These are phyloP conservation scores for Xylaria sp. DNA, from an alignment of 2,329 filamentous ascomycete species.

Conservation along the genomic window DNA sequence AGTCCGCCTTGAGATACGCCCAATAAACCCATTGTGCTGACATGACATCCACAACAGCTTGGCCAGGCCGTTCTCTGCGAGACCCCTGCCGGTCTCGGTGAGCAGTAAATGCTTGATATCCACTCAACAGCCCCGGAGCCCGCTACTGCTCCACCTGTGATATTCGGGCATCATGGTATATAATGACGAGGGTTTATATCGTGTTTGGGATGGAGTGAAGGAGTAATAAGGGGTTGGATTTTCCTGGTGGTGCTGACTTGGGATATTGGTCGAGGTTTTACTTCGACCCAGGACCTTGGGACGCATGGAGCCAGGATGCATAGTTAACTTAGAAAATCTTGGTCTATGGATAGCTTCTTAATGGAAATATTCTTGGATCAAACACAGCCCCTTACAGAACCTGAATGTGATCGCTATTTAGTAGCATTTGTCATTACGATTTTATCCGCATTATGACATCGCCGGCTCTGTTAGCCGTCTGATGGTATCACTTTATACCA, in stretches of 20 bases:
- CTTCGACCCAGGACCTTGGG: constrained; percentile 9
- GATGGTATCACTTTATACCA: neutral
- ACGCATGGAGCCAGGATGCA: neutral
- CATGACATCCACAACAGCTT: constrained; percentile 36
- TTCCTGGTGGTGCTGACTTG: constrained; percentile 25
- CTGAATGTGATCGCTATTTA: too few species aligned
- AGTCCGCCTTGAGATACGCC: constrained; percentile 17
- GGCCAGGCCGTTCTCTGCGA: constrained; percentile 51
- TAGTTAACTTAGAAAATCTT: constrained; percentile 24
- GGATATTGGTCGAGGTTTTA: constrained; percentile 10
- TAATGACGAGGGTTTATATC: constrained; percentile 5
- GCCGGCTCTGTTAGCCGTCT: too few species aligned
- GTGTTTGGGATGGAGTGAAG: neutral
- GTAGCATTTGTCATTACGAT: too few species aligned
- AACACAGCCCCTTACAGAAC: neutral
- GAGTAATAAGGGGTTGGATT: constrained; percentile 11
- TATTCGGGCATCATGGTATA: constrained; percentile 1
- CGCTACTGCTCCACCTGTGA: neutral
- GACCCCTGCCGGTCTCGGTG: constrained; percentile 47
- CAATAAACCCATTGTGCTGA: neutral
- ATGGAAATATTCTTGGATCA: constrained; percentile 21
- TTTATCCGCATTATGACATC: too few species aligned
- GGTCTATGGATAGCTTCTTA: constrained; percentile 22
- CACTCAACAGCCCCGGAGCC: neutral
- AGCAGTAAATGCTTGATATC: constrained; percentile 27